A percentile compares a stretch with the other conserved stretches of the same genome.
Conservation (phyloP, 306 rosid species). For the Gillenia trifoliata region DNA sequence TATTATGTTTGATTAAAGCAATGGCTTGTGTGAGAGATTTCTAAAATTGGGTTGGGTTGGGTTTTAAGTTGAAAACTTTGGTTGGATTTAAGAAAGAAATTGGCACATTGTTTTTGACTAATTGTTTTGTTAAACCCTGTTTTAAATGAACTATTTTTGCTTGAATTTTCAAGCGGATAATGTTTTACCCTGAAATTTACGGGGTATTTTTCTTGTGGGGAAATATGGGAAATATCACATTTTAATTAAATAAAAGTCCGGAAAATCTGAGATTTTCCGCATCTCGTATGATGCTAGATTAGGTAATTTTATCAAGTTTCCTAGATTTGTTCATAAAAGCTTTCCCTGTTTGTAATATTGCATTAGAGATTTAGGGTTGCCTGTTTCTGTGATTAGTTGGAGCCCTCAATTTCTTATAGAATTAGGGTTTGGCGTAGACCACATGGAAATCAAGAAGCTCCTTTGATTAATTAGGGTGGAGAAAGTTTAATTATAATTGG, state of each 20-base stretch:
- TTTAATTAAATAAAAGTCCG: neutral
- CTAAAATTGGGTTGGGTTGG: neutral
- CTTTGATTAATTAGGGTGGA: neutral
- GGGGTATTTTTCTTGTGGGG: neutral
- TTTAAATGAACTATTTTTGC: conserved; percentile 12
- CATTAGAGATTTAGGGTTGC: neutral
- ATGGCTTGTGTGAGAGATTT: neutral
- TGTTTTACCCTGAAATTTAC: neutral
- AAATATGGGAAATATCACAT: neutral
- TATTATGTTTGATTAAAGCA: neutral
- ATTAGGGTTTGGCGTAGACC: neutral
- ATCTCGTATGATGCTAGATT: neutral
- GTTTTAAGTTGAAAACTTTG: neutral
- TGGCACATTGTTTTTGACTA: neutral
- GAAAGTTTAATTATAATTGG: neutral
- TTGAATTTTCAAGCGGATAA: neutral
- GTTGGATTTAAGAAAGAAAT: neutral
- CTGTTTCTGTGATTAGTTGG: neutral
- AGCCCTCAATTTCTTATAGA: neutral
- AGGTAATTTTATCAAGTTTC: neutral
- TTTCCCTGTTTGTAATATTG: neutral
- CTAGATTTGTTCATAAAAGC: neutral
- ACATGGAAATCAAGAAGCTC: neutral
- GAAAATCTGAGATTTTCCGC: neutral
- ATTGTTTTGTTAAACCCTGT: neutral